Evolutionary conservation across 1,284 basidiomycete genomes (phyloP).

Genomic region (Ganoderma sp.): DNA sequence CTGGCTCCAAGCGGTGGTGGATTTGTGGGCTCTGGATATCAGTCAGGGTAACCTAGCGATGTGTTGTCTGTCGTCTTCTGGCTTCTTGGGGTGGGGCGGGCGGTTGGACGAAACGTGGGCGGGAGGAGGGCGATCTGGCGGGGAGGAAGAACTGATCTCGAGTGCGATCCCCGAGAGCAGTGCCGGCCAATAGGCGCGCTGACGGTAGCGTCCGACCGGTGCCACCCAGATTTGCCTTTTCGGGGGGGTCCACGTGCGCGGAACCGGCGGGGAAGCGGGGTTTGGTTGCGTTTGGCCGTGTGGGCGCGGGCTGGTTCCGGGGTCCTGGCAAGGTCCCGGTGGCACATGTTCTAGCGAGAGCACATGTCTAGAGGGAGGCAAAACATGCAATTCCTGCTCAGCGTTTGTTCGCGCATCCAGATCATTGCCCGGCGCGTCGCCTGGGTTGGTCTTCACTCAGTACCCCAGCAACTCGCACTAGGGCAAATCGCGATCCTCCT

Average conservation of each 20-base stretch:
- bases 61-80: background rate
- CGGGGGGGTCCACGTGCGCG: slow-evolving; percentile 10
- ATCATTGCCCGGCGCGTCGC: slow-evolving; percentile 18
- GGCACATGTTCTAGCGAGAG: slow-evolving; percentile 2
- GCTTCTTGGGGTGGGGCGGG: background rate
- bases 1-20: background rate
- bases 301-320: slow-evolving; percentile 5
- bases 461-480: slow-evolving; percentile 5
- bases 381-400: slow-evolving; percentile 9
- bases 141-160: background rate
- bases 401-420: slow-evolving; percentile 12
- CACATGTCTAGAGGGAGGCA: slow-evolving; percentile 9
- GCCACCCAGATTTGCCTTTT: slow-evolving; percentile 4
- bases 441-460: slow-evolving; percentile 15
- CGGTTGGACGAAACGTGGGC: slow-evolving; percentile 16
- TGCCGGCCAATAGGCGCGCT: background rate
- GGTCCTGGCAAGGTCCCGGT: slow-evolving; percentile 1
- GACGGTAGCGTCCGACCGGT: slow-evolving; percentile 9
- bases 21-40: background rate
- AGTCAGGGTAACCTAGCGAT: slow-evolving; percentile 4
- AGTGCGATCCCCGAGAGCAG: slow-evolving; percentile 1
- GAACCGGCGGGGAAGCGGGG: background rate
- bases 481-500: slow-evolving; percentile 19
- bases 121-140: background rate
- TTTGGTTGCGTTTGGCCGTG: slow-evolving; percentile 22